Evolutionary conservation across 352 stramenopile genomes (phyloP), one percentile per base, ranked within the genome.

Genomic region (Globisporangium spinosum): DNA sequence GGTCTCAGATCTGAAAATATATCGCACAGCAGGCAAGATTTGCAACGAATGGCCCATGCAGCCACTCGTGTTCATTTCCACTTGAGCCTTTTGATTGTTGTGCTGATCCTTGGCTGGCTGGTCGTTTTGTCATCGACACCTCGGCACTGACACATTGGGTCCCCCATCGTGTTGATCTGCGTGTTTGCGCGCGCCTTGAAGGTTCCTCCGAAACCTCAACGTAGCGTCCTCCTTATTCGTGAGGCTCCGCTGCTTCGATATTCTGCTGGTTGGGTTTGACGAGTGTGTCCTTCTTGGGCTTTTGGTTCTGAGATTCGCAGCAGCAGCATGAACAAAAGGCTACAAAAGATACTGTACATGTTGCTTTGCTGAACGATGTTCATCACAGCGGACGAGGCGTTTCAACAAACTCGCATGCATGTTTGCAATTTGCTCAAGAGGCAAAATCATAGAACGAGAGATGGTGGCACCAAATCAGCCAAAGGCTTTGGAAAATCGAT

Each of bases 171-270:
- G 43, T 51, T 23, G 43, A 51, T 45, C 20, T 35, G 13, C 17
- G n/a, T 43, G 55, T 56, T 25, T 35, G 55, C 40, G 27, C 15
- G 20, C 7, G 9, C 22, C 29, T 43, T 61, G 55, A 27, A 29
- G 17, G n/a, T 23, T 51, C 43, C 43, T 51, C 17, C 51, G 23
- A 13, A 57, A 57, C 22, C 22, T 57, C 22, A 32, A 57, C 25
- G 51, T 57, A 59, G n/a, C 54, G n/a, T 59, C 27, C 32, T 40
- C 25, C 51, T 34, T 57, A 10, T 20, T 56, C n/a, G 49, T 55
- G 17, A 22, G 43, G 43, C 4, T 51, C 59, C 51, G 34, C 57
- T 57, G 27, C 25, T 66, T 60, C 57, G 53, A 58, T 59, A 32
- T 25, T 25, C 35, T 51, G 9, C 8, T 63, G n/a, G 9, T 27